Base-by-base conservation (phyloP, 108 stramenopile genomes). In the Nannochloropsis salina region DNA sequence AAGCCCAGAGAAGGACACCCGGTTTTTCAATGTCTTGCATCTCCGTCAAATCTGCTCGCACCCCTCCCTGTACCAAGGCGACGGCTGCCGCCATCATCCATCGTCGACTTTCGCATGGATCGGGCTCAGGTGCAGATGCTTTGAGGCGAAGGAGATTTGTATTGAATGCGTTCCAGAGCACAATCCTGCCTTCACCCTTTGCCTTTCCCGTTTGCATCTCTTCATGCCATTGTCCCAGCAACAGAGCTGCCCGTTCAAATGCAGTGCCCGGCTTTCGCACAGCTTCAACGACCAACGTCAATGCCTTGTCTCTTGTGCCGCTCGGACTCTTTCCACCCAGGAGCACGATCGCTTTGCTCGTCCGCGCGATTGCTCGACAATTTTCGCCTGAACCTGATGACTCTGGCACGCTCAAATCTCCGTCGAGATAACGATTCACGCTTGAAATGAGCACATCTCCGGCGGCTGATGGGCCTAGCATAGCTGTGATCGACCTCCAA, bases 31-130 rank as follows among this genome's bases (percentile, higher is more conserved):
- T n/a, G 20, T 15, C 61, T 8, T n/a, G 61, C 61, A 74, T n/a
- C 61, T 8, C 61, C 20, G 20, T n/a, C 61, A n/a, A 15, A 74
- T n/a, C 3, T n/a, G n/a, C 3, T 15, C n/a, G 20, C 61, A 74
- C 61, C 61, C 20, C 61, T 74, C 61, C 61, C 61, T 74, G 61
- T n/a, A 74, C 61, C 61, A 74, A 74, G 61, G 61, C 61, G 20
- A 74, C 61, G 20, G 61, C 61, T n/a, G 61, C n/a, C 61, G 61
- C 61, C 61, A 74, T 15, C 61, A 74, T 74, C 61, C 15, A 74
- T 6, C 61, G 61, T 74, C 61, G 15, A 15, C 4, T 74, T 74
- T 74, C 20, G 20, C 61, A 74, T 31, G 31, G 31, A 31, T 31
- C 31, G 31, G 31, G 31, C 31, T 31, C 31, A 31, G 31, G 31